These are phyloP conservation scores for Lactifluus hygrophoroides DNA, from an alignment of 768 basidiomycete species.

Conservation along the genomic window DNA sequence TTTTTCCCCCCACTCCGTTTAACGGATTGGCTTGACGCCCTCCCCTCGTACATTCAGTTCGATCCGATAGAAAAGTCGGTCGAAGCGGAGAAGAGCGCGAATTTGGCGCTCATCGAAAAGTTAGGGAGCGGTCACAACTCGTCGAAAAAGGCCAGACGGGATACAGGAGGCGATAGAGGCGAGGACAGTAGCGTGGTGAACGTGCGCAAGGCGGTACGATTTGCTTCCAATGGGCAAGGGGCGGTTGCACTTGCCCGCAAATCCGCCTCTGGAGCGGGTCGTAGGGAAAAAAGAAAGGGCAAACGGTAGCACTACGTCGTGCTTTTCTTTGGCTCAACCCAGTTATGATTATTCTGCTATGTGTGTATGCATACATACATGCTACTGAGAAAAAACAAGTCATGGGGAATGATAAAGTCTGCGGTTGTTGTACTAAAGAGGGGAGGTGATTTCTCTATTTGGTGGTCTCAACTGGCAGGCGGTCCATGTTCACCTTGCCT, in stretches of 20 bases:
- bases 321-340: not conserved
- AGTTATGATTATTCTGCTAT: not conserved
- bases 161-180: not conserved
- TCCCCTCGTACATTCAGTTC: constrained; percentile 47
- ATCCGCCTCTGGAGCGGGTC: not conserved
- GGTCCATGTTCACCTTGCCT: constrained; percentile 51
- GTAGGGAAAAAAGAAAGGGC: not conserved
- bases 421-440: not conserved
- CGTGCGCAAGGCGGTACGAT: constrained; percentile 21
- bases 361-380: constrained; percentile 1
- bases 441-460: constrained; percentile 1
- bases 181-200: constrained; percentile 13
- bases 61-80: constrained; percentile 67
- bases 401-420: not conserved
- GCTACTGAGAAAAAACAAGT: not conserved
- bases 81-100: constrained; percentile 58
- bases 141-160: constrained; percentile 3
- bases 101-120: constrained; percentile 66
- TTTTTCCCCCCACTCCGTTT: not conserved
- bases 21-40: not conserved
- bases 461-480: constrained; percentile 28
- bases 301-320: not conserved
- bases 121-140: constrained; percentile 35
- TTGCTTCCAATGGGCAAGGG: constrained; percentile 17
- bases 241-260: constrained; percentile 14